A percentile compares a stretch with the other conserved stretches of the same genome.
Conservation (phyloP, 2,329 filamentous ascomycete genomes). For the Colletotrichum agaves region DNA sequence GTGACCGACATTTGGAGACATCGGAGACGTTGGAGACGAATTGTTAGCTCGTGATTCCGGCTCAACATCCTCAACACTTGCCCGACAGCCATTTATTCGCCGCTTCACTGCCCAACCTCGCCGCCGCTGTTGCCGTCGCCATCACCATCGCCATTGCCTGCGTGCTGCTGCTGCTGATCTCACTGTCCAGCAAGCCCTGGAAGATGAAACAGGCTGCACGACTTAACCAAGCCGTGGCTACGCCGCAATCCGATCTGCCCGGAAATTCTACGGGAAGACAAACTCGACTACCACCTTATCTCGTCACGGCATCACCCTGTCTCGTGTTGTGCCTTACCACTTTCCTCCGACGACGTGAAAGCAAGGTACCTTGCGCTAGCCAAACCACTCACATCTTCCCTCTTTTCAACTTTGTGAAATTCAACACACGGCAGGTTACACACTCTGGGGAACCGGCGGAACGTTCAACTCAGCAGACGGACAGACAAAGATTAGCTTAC, state of each 20-base stretch:
- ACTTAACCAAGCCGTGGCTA: constrained; percentile 17
- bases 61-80: constrained; percentile 19
- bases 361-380: no score
- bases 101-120: constrained; percentile 27
- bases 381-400: no score
- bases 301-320: constrained; percentile 15
- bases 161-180: background rate
- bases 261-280: constrained; percentile 9
- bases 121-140: background rate
- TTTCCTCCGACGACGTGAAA: background rate
- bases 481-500: no score
- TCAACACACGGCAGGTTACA: no score
- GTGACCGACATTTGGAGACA: background rate
- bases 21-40: background rate
- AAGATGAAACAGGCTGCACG: constrained; percentile 20
- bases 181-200: background rate
- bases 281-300: background rate
- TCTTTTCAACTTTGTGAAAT: no score
- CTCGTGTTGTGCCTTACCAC: background rate
- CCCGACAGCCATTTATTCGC: background rate
- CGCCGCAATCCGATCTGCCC: constrained; percentile 14
- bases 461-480: no score
- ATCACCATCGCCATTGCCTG: no score
- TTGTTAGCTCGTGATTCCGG: constrained; percentile 12
- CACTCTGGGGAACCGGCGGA: no score